Base-by-base conservation (phyloP, 495 filamentous ascomycete species). In the Penicillium longicatenatum region DNA sequence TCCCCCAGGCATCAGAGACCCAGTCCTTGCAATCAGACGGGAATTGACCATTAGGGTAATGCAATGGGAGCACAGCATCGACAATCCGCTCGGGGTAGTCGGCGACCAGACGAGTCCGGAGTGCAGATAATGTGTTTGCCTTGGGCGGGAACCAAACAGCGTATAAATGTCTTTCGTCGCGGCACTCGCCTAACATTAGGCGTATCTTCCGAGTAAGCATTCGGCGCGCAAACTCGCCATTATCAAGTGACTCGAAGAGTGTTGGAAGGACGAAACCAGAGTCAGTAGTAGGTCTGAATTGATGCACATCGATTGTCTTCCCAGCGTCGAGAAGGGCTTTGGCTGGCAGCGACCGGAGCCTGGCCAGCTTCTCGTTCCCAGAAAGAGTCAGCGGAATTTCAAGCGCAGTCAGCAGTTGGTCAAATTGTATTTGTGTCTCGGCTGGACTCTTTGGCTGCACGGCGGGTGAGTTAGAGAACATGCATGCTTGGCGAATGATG, bases 381-480 rank as follows among this genome's bases (percentile, higher is more conserved):
- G 79, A 54, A 16, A 83, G 68, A 22, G 57, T 54, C 11, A 60
- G 45, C 0, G 82, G 75, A 60, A 86, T 84, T 10, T 68, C 16
- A 2, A 85, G 71, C 16, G 68, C 67, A 6, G 59, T 33, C 45
- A 85, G 75, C 19, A 86, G 75, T 52, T 83, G 73, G 58, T 84
- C 72, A 66, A 87, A 84, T 68, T 86, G 82, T 29, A 55, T 58
- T 60, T 85, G 82, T 1, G 80, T 77, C 16, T 66, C 74, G 3
- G 60, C 10, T 29, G 68, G 77, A 12, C 64, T 48, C 62, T 81
- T 82, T 0, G 83, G 83, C 47, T 84, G 82, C 1, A 82, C 70
- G 19, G 81, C 81, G 16, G 82, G 80, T 3, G 79, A 77, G 61
- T 85, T 85, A 20, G 81, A 84, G 61, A 75, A 79, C 70, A 84